Evolutionary conservation across 208 protist species (phyloP).

Genomic region (Crithidia bombi): DNA sequence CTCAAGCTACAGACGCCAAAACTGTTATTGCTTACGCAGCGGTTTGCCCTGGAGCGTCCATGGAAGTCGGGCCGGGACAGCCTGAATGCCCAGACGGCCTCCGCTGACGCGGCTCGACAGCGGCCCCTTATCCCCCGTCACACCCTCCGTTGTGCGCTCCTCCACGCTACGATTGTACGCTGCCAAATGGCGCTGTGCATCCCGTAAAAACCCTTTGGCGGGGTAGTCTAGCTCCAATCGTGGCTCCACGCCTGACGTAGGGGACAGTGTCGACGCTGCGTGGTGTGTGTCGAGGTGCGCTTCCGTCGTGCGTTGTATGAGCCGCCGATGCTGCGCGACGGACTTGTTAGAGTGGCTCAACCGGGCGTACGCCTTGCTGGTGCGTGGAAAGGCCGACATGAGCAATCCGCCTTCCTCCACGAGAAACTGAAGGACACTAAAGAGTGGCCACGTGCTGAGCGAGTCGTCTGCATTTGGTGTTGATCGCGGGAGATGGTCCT

Average conservation of each 20-base stretch:
- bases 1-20: too few relatives aligned
- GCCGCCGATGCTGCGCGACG: conserved; percentile 56
- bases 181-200: conserved; percentile 54
- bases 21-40: conserved; percentile 23
- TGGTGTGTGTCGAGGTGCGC: conserved; percentile 1
- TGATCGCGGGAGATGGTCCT: conserved; percentile 7
- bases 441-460: conserved; percentile 74
- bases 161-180: conserved; percentile 44
- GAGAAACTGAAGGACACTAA: conserved; percentile 64
- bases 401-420: conserved; percentile 71
- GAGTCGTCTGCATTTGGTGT: conserved; percentile 12
- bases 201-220: conserved; percentile 49
- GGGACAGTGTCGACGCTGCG: background rate
- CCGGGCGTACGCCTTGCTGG: conserved; percentile 38
- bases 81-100: conserved; percentile 64
- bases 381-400: conserved; percentile 61
- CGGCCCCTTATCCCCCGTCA: conserved; percentile 47
- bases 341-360: conserved; percentile 30
- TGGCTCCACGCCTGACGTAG: background rate
- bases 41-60: conserved; percentile 57
- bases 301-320: conserved; percentile 50
- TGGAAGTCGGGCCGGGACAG: conserved; percentile 59
- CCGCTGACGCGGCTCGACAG: conserved; percentile 50
- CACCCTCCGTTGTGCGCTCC: conserved; percentile 41
- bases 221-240: conserved; percentile 33